Base-by-base conservation (phyloP, 2,329 filamentous ascomycete genomes). In the Hypoxylon sp. region DNA sequence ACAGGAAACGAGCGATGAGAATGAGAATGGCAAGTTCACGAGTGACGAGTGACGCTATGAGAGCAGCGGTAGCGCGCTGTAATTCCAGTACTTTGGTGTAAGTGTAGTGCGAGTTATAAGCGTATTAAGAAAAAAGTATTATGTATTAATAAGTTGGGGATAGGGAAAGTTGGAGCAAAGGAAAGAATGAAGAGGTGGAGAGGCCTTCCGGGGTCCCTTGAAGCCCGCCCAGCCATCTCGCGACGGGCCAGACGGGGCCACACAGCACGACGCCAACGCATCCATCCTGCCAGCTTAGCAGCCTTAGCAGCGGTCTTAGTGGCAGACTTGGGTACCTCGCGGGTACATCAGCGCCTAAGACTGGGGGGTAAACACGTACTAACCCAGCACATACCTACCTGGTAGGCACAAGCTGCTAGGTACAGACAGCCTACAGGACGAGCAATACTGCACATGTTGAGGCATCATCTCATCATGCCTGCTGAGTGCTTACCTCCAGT, bases 181-280 rank as follows among this genome's bases (percentile, higher is more conserved):
- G 33, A 45, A 55, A 55, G 45, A 59, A 64, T 56, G 48, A 52
- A 55, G 45, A 62, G 54, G 58, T 48, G 56, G 55, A 60, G 53
- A 49, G 42, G 13, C 51, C 17, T 21, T 58, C 47, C 23, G 57
- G 52, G 55, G 57, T 57, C 57, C 60, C 59, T 58, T 45, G 50
- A 52, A 54, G 48, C 53, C 31, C 57, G 45, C n/a, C n/a, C n/a
- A n/a, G n/a, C n/a, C n/a, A n/a, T 55, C 52, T 48, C 41, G 40
- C 49, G n/a, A 40, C 15, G 18, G 31, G 17, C n/a, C n/a, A 40
- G 18, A 40, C 26, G 26, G 26, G 26, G 26, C 26, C 6, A 11
- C 6, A 56, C 35, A 5, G 42, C 23, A 26, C 26, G 35, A 47
- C 51, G 59, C 57, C 53, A 63, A 65, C 60, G 56, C 62, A 58